These are phyloP conservation scores for Lachnellula occidentalis DNA, from an alignment of 2,329 filamentous ascomycete species.

Conservation along the genomic window DNA sequence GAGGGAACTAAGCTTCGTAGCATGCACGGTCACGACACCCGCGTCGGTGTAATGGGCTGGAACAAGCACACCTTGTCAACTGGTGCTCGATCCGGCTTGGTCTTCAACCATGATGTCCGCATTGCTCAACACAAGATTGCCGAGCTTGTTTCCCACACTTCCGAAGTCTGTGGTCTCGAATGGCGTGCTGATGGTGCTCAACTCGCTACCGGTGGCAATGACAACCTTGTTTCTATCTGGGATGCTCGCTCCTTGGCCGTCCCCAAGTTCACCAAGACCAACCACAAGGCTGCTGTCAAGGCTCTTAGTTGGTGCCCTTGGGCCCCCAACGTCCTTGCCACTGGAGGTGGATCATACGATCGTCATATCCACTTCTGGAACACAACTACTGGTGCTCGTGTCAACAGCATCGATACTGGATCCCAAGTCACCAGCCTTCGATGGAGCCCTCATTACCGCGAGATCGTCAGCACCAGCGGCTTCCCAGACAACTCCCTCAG, in stretches of 20 bases:
- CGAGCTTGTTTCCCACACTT: constrained; percentile 93
- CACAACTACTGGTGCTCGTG: constrained; percentile 91
- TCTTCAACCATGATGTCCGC: constrained; percentile 98
- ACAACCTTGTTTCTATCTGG: constrained; percentile 99
- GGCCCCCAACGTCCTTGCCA: constrained; percentile 95
- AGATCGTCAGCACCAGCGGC: constrained; percentile 94
- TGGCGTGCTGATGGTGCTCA: constrained; percentile 96
- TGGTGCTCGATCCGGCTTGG: constrained; percentile 86
- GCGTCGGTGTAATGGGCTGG: constrained; percentile 98
- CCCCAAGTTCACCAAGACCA: constrained; percentile 99
- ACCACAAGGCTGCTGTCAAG: constrained; percentile 98
- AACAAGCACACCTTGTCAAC: constrained; percentile 97
- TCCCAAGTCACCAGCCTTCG: constrained; percentile 94
- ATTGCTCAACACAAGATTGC: constrained; percentile 97
- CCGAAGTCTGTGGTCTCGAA: constrained; percentile 95
- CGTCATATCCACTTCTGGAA: constrained; percentile 99
- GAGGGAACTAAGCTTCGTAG: constrained; percentile 93
- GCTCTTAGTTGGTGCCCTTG: constrained; percentile 98
- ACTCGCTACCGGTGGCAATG: constrained; percentile 94
- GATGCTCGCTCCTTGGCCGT: constrained; percentile 88
- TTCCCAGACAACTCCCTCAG: constrained; percentile 99
- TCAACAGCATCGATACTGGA: constrained; percentile 98
- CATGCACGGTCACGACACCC: constrained; percentile 96
- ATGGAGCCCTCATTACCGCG: constrained; percentile 95
- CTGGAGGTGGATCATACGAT: constrained; percentile 92